Percentiles rank a stretch among this genome's conserved stretches.
Evolutionary conservation across 805 yeast genomes (phyloP).

Genomic region (Tanozyma kutaoensis): DNA sequence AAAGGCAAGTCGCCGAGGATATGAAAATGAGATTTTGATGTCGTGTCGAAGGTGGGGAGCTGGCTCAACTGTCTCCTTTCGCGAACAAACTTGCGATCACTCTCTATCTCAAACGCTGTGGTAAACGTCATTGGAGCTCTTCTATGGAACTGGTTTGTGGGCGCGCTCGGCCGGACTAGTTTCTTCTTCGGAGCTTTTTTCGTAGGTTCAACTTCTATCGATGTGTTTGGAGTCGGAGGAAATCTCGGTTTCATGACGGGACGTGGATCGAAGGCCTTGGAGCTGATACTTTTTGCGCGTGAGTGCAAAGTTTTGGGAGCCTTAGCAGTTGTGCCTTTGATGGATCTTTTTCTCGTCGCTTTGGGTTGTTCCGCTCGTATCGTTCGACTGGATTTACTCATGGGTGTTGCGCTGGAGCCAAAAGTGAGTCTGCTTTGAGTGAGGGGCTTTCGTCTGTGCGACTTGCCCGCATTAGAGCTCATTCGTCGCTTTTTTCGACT

Average conservation of each 20-base stretch:
- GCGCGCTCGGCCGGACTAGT: no score
- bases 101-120: constrained; percentile 21
- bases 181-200: not conserved
- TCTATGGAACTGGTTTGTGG: no score
- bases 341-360: no score
- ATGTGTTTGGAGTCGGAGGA: not conserved
- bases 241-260: not conserved
- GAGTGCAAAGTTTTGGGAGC: no score
- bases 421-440: no score
- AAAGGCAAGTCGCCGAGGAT: not conserved
- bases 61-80: constrained; percentile 4
- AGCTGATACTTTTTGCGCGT: not conserved
- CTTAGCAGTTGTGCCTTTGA: no score
- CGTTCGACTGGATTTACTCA: no score
- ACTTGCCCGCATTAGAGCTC: not conserved
- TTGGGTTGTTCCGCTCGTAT: no score
- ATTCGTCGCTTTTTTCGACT: not conserved
- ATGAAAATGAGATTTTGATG: not conserved
- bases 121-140: constrained; percentile 16
- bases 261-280: not conserved
- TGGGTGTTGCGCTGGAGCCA: no score
- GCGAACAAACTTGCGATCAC: constrained; percentile 8
- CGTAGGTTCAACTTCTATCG: not conserved
- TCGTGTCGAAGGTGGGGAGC: not conserved
- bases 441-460: not conserved